Conservation (phyloP, 495 filamentous ascomycete genomes). For the Aspergillus avenaceus region DNA sequence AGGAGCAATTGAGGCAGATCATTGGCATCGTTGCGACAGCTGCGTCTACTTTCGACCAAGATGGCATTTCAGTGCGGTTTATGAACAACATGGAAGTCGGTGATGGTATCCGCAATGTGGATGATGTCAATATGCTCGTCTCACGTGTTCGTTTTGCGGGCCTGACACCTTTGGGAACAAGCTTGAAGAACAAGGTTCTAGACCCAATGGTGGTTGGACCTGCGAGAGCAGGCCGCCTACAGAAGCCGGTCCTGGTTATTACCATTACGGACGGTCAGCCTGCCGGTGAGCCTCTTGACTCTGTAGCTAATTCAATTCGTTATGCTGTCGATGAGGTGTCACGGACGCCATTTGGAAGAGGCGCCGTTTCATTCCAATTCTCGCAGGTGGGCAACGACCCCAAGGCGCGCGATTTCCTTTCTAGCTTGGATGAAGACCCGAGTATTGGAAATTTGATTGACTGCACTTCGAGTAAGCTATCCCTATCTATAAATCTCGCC, state of each 20-base stretch:
- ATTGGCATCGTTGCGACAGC: slow-evolving; percentile 58
- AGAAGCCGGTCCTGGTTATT: slow-evolving; percentile 66
- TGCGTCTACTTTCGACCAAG: slow-evolving; percentile 64
- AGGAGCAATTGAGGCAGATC: slow-evolving; percentile 61
- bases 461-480: slow-evolving; percentile 65
- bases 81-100: slow-evolving; percentile 56
- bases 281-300: slow-evolving; percentile 47
- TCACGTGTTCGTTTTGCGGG: slow-evolving; percentile 58
- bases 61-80: slow-evolving; percentile 67
- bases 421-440: slow-evolving; percentile 59
- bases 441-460: slow-evolving; percentile 60
- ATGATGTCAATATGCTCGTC: slow-evolving; percentile 57
- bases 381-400: slow-evolving; percentile 70
- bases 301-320: slow-evolving; percentile 49
- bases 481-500: not conserved
- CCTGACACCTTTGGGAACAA: slow-evolving; percentile 63
- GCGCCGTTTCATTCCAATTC: slow-evolving; percentile 64
- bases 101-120: slow-evolving; percentile 53
- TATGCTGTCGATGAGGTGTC: slow-evolving; percentile 42
- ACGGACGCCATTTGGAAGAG: slow-evolving; percentile 43
- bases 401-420: slow-evolving; percentile 60
- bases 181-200: slow-evolving; percentile 57
- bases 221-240: slow-evolving; percentile 44
- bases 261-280: slow-evolving; percentile 69
- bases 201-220: slow-evolving; percentile 54